Conservation (phyloP, 768 basidiomycete genomes). For the Tricholoma matsutake region DNA sequence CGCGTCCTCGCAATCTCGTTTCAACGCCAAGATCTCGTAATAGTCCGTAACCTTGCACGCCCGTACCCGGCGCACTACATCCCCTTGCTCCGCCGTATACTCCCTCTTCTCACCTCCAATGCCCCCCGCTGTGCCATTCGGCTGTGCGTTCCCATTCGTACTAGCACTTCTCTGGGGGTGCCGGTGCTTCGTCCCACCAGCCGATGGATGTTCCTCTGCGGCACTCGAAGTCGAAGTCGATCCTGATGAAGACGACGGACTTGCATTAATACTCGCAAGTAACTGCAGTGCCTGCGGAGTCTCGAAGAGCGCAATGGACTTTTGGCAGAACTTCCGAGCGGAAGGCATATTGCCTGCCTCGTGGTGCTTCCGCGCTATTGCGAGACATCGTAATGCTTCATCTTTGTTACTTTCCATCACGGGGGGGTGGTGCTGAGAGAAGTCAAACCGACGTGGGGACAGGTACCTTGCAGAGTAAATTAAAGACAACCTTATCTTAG, state of each 20-base stretch:
- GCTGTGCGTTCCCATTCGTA: conserved; percentile 10
- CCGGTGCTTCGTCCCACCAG: conserved; percentile 69
- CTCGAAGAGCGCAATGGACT: conserved; percentile 78
- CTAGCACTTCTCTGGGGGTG: conserved; percentile 28
- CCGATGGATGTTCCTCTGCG: conserved; percentile 66
- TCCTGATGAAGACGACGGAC: conserved; percentile 44
- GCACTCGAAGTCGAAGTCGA: conserved; percentile 41
- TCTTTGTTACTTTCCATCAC: conserved; percentile 87
- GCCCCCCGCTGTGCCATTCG: conserved; percentile 48
- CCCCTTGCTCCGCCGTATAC: conserved; percentile 80
- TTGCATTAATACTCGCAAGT: conserved; percentile 62
- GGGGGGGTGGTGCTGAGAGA: conserved; percentile 1
- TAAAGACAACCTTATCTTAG: neutral
- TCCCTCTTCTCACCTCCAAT: conserved; percentile 76
- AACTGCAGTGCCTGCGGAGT: conserved; percentile 73
- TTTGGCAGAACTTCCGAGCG: conserved; percentile 86
- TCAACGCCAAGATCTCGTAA: conserved; percentile 84
- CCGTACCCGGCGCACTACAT: conserved; percentile 82
- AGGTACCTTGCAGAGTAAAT: conserved; percentile 9
- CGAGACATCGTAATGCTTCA: conserved; percentile 80
- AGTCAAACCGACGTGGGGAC: conserved; percentile 17
- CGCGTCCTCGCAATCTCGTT: conserved; percentile 76
- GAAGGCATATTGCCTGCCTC: conserved; percentile 68
- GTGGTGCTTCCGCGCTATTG: conserved; percentile 74
- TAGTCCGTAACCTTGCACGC: conserved; percentile 87